Evolutionary conservation across 768 basidiomycete genomes (phyloP), one percentile per base, ranked within the genome.

Genomic region (Pleurotus eryngii): DNA sequence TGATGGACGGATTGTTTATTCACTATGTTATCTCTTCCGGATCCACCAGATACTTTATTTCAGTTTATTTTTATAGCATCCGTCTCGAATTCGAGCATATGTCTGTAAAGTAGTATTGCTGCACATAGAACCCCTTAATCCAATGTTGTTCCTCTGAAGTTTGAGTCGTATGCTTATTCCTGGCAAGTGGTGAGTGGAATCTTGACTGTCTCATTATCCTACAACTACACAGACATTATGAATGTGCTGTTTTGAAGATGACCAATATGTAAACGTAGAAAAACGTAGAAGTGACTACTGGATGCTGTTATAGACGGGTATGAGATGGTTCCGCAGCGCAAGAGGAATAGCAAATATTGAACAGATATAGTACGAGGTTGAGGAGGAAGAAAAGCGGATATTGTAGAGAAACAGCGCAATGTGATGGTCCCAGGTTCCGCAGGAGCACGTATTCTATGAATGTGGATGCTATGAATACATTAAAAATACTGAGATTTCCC

Each of bases 201-300:
- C 47, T 20, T 43, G 45, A 39, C 47, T 26, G 50, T 47, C 43
- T 57, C 47, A 59, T 62, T 62, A 62, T 62, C 61, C 56, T 62
- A 63, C 59, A 62, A 58, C 51, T 45, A 22, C 42, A 45, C 42
- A 45, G 20, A 17, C 42, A 6, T 45, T 45, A 45, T 45, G 42
- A 45, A 45, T 45, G 42, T 35, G 37, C 40, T 57, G 26, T 14
- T 47, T 30, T 38, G 46, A 46, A 58, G 60, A 61, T 46, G 18
- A 48, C 45, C 49, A 26, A 60, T 37, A 60, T 61, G 61, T 60
- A 70, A 62, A 60, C 64, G 62, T 61, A 61, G 68, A 64, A 63
- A 63, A 64, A 35, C 17, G n/a, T 45, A 45, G 43, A 17, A 45
- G 14, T 48, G 46, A 26, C 14, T 48, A 48, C 27, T 35, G 49